Conservation (phyloP, 2,329 filamentous ascomycete genomes). For the Neofusicoccum ribis region DNA sequence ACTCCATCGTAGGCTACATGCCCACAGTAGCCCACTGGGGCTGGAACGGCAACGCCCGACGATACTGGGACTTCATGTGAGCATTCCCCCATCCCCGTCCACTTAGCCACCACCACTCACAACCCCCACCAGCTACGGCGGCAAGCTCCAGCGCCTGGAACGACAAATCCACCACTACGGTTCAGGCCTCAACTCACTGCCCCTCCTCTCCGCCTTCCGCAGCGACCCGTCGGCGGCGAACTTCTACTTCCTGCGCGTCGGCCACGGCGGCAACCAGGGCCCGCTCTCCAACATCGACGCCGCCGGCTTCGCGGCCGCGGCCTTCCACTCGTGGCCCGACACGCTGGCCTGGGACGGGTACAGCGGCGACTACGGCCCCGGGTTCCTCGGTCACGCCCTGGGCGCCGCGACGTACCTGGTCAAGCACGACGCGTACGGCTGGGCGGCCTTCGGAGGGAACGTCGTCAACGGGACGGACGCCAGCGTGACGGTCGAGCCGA, state of each 20-base stretch:
- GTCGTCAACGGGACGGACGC: constrained; percentile 26
- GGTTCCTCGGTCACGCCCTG: constrained; percentile 54
- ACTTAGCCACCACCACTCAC: neutral
- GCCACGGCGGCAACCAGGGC: constrained; percentile 55
- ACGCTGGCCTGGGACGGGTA: constrained; percentile 58
- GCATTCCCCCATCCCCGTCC: neutral
- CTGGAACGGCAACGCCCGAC: constrained; percentile 59
- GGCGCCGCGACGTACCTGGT: constrained; percentile 54
- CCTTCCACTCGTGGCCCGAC: constrained; percentile 60
- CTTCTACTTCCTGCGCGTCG: constrained; percentile 54
- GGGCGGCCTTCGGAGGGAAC: constrained; percentile 54
- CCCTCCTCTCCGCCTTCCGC: constrained; percentile 55
- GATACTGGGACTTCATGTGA: constrained; percentile 59
- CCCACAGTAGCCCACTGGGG: constrained; percentile 62
- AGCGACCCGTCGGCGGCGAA: constrained; percentile 41
- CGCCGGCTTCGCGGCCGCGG: constrained; percentile 56
- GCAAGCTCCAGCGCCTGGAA: constrained; percentile 44
- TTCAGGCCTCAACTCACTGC: constrained; percentile 58
- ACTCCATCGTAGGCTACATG: constrained; percentile 58
- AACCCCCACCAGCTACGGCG: constrained; percentile 35
- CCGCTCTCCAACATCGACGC: constrained; percentile 58
- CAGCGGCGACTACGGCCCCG: constrained; percentile 59
- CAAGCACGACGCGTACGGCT: constrained; percentile 46
- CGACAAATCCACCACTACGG: constrained; percentile 63
- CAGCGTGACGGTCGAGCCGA: constrained; percentile 41